These are phyloP conservation scores for Podaxis sp. DNA, from an alignment of 768 basidiomycete species.

Conservation along the genomic window DNA sequence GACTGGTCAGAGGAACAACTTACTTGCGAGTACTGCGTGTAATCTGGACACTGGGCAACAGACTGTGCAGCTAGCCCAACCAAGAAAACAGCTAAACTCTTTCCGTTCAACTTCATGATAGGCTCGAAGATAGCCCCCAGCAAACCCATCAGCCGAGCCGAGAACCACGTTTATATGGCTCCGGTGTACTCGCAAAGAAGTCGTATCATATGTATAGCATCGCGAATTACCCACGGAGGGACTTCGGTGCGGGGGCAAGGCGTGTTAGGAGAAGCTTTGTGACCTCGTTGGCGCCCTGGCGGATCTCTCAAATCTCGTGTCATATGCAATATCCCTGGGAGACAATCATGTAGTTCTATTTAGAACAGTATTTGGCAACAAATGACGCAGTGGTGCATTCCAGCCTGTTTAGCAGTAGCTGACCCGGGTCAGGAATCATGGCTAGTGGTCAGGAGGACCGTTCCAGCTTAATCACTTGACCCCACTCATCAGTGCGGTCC, in stretches of 20 bases:
- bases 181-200: conserved; percentile 1
- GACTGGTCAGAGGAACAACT: conserved; percentile 2
- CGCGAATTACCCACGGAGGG: not conserved
- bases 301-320: not conserved
- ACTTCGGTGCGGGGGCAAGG: conserved; percentile 7
- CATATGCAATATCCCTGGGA: not conserved
- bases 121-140: not conserved
- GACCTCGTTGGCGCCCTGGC: not conserved
- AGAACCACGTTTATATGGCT: conserved; percentile 1
- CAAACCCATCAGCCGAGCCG: not conserved
- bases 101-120: conserved; percentile 18
- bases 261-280: not conserved
- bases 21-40: conserved; percentile 54
- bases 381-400: not conserved
- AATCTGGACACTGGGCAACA: conserved; percentile 54
- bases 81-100: conserved; percentile 18
- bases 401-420: not conserved
- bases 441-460: not conserved
- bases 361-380: not conserved
- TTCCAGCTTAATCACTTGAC: not conserved
- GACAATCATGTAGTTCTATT: not conserved
- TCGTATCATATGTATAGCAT: conserved; percentile 2
- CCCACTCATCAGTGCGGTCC: not conserved
- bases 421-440: not conserved
- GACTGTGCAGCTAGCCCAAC: conserved; percentile 20